A percentile compares a stretch with the other conserved stretches of the same genome.
phyloP scores from a whole-genome alignment of 2,329 filamentous ascomycete genomes.

The Aspergillus tanneri region DNA sequence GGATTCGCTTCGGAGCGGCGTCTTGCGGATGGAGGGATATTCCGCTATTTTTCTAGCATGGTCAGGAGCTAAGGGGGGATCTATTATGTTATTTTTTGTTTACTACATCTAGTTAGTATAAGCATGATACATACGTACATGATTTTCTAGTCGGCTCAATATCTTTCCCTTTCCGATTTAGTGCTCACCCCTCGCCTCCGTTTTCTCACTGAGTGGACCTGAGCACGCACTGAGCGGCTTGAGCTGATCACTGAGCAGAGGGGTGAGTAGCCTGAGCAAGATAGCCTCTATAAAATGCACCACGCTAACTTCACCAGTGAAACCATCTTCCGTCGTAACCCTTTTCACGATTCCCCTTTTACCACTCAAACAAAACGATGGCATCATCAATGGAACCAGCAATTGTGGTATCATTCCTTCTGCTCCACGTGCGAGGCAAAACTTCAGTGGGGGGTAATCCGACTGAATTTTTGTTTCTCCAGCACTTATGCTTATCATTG shows the following conservation, averaged over 20 bases:
- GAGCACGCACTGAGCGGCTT: not conserved
- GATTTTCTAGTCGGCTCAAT: not conserved
- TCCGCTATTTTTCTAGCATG: slow-evolving; percentile 27
- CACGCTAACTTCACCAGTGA: no score
- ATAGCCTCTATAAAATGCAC: not conserved
- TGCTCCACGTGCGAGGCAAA: no score
- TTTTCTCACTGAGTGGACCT: not conserved
- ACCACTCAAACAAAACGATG: no score
- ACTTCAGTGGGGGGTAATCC: no score
- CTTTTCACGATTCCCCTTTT: no score
- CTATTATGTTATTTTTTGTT: slow-evolving; percentile 12
- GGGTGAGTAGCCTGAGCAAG: no score
- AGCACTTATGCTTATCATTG: no score
- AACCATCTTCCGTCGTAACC: no score
- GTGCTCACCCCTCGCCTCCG: not conserved
- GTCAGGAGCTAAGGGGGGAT: slow-evolving; percentile 27
- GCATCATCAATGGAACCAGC: no score
- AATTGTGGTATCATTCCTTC: no score
- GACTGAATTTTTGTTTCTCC: no score
- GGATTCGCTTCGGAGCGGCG: slow-evolving; percentile 22
- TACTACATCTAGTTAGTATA: slow-evolving; percentile 9
- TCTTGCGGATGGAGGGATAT: slow-evolving; percentile 23
- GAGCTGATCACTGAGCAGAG: not conserved
- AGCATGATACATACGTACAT: not conserved
- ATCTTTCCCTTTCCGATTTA: not conserved